A percentile compares a stretch with the other conserved stretches of the same genome.
phyloP scores from a whole-genome alignment of 2,329 filamentous ascomycete genomes.

The Cercospora nicotianae region DNA sequence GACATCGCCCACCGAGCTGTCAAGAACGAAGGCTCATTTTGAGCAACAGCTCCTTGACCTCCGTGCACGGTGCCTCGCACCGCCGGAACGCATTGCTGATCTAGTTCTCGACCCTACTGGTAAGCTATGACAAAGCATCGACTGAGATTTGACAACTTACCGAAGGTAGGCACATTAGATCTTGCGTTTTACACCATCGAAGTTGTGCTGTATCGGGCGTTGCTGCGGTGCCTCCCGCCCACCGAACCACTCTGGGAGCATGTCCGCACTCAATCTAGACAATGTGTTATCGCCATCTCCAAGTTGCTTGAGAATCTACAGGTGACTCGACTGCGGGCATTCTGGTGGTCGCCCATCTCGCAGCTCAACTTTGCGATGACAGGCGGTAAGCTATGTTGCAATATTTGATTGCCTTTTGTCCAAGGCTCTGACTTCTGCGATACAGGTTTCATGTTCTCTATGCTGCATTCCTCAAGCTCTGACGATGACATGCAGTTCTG shows the following conservation, averaged over 20 bases:
- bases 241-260: conserved; percentile 12
- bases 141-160: neutral
- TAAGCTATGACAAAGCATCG: neutral
- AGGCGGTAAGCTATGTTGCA: neutral
- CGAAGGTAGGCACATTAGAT: conserved; percentile 20
- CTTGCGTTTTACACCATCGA: conserved; percentile 26
- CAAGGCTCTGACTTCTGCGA: neutral
- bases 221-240: conserved; percentile 23
- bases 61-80: conserved; percentile 18
- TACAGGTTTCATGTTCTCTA: conserved; percentile 30
- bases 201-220: conserved; percentile 25
- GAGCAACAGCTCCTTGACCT: conserved; percentile 25
- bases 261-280: conserved; percentile 22
- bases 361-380: conserved; percentile 24
- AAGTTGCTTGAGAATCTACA: conserved; percentile 27
- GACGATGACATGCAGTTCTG: conserved; percentile 28
- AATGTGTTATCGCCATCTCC: conserved; percentile 18
- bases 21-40: conserved; percentile 19
- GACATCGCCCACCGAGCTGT: conserved; percentile 17
- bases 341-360: conserved; percentile 30
- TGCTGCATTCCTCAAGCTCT: conserved; percentile 25
- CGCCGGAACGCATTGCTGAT: conserved; percentile 16
- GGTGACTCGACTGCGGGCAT: conserved; percentile 27
- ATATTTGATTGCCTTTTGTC: neutral
- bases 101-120: conserved; percentile 29